Evolutionary conservation across 768 basidiomycete genomes (phyloP), one percentile per base, ranked within the genome.

Genomic region (Clathrus columnatus): DNA sequence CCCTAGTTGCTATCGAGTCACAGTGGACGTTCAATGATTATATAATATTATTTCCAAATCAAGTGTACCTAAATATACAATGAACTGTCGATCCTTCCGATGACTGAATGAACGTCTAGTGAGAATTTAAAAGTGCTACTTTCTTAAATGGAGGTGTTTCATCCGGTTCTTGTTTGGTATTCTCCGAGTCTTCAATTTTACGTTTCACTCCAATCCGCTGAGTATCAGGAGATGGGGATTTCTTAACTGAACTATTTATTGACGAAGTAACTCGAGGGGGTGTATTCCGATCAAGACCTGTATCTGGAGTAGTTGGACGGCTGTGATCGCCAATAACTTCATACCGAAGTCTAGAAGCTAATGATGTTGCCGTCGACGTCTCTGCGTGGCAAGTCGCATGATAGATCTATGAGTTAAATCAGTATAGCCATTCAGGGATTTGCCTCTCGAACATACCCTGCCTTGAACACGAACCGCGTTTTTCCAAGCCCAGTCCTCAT

Each of bases 401-500:
- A 68, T 84, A 95, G 63, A 94, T 85, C 92, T 93, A 64, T 11
- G 43, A 21, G 48, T 42, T 16, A 48, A 18, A 51, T 52, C 11
- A 50, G 61, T n/a, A 59, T 20, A 32, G 51, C 50, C 49, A 23
- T 17, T 50, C 32, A 57, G 21, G 2, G 24, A 52, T n/a, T 23
- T 4, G n/a, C 20, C 36, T 52, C 6, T 18, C 42, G 23, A n/a
- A 71, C 84, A 53, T 67, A 92, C 92, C 74, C 80, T 80, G 56
- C 87, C 87, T 60, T 95, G 90, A 58, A 85, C 84, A 68, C 76
- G 81, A 18, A 91, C 75, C 0, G 94, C 91, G 65, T 99, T 95
- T 66, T 79, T 82, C 92, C 92, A 99, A 11, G 96, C 87, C 94
- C 94, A 98, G 58, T 96, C 95, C 72, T 97, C 95, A 58, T 94